These are phyloP conservation scores for Boletus calvinii DNA, from an alignment of 1,284 basidiomycete genomes.

Conservation along the genomic window DNA sequence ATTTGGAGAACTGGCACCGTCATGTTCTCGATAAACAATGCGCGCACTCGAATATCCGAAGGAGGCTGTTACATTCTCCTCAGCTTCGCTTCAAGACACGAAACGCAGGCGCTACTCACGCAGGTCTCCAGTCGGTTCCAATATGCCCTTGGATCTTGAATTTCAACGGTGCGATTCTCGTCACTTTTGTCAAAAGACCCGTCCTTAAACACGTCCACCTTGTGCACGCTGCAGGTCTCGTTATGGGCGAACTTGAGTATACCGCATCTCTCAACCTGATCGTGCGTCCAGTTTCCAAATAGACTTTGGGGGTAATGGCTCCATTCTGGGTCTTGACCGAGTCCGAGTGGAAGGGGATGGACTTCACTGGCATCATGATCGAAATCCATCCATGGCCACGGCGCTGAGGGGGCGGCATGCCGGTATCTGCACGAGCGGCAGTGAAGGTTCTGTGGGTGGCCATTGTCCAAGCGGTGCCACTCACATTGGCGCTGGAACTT, in stretches of 20 bases:
- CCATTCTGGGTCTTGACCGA: slow-evolving; percentile 23
- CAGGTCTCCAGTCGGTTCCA: slow-evolving; percentile 15
- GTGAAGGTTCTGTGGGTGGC: background rate
- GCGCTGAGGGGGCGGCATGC: slow-evolving; percentile 38
- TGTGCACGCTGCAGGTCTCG: slow-evolving; percentile 39
- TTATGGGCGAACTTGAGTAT: slow-evolving; percentile 28
- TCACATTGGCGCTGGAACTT: slow-evolving; percentile 31
- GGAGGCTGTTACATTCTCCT: slow-evolving; percentile 31
- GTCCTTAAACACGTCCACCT: slow-evolving; percentile 41
- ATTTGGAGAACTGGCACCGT: slow-evolving; percentile 50
- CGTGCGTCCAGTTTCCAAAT: slow-evolving; percentile 52
- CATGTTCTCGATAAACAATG: slow-evolving; percentile 51
- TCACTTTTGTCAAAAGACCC: slow-evolving; percentile 30
- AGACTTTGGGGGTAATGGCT: slow-evolving; percentile 45
- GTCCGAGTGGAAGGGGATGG: slow-evolving; percentile 11
- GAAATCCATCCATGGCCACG: slow-evolving; percentile 41
- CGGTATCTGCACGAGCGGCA: slow-evolving; percentile 26
- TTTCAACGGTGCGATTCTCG: slow-evolving; percentile 7
- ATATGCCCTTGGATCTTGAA: slow-evolving; percentile 16
- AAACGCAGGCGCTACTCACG: slow-evolving; percentile 15
- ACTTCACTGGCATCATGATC: slow-evolving; percentile 29
- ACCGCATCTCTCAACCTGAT: slow-evolving; percentile 44
- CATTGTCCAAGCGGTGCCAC: slow-evolving; percentile 2
- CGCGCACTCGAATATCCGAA: slow-evolving; percentile 41
- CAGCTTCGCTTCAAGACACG: background rate